phyloP scores from a whole-genome alignment of 192 early-diverging fungal genomes.

The Gigaspora rosea region DNA sequence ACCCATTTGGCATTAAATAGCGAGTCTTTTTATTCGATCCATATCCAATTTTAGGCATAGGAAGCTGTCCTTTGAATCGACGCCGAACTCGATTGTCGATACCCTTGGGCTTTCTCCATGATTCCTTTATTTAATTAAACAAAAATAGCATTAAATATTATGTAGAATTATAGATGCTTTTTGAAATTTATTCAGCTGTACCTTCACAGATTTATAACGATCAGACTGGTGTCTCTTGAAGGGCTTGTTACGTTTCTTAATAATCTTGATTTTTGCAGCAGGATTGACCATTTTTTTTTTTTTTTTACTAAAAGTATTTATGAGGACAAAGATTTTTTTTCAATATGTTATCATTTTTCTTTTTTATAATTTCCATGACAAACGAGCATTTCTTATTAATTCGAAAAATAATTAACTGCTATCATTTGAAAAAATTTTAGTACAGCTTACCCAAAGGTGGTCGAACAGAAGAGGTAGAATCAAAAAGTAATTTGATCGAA shows the following conservation, averaged over 20 bases:
- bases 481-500: no score
- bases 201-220: constrained; percentile 94
- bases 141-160: neutral
- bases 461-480: no score
- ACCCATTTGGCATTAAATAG: constrained; percentile 95
- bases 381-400: no score
- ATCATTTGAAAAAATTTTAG: no score
- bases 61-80: constrained; percentile 96
- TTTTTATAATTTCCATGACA: no score
- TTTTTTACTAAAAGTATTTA: no score
- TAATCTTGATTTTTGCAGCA: constrained; percentile 90
- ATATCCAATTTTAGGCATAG: constrained; percentile 99
- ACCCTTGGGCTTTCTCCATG: constrained; percentile 99
- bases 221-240: constrained; percentile 99
- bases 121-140: constrained; percentile 59
- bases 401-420: no score
- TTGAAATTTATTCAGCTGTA: constrained; percentile 39
- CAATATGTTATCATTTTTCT: no score
- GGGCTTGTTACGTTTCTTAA: constrained; percentile 98
- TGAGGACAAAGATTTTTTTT: no score
- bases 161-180: no score
- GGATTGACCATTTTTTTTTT: constrained; percentile 86
- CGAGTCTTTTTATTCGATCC: constrained; percentile 97
- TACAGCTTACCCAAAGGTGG: no score
- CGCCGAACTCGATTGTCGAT: constrained; percentile 98